Evolutionary conservation across 1,284 basidiomycete species (phyloP), one percentile per base, ranked within the genome.

Genomic region (Ustilago cynodontis): DNA sequence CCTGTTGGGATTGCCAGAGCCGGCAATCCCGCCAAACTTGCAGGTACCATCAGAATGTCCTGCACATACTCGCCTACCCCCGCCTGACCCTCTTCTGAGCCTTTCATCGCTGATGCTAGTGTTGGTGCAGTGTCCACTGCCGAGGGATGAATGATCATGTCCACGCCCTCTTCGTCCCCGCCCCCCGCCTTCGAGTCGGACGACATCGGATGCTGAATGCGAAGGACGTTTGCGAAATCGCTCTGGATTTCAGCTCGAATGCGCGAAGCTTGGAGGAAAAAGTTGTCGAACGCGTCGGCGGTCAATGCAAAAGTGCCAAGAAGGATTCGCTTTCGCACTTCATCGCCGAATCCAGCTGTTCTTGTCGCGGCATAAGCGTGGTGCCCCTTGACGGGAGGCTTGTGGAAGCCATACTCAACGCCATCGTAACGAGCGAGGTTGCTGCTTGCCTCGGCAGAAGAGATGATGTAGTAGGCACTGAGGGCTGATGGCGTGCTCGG

Each of bases 211-310:
- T 60, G 45, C 75, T 90, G 87, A 1, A 89, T 85, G 1, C 89
- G 87, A 85, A 98, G 94, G 24, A 92, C 89, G 0, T 84, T 79
- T 76, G 92, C 88, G 78, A 95, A 96, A 80, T 98, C 95, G 3
- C 89, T 80, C 72, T 90, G 89, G 58, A 99, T 87, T 8, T 89
- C 86, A 47, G 89, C 88, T 1, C 96, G 90, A 22, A 98, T 89
- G 20, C 91, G 89, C 70, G 95, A 92, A 0, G 97, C 95, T 87
- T 96, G 93, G 3, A 98, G 89, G 85, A 95, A 98, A 86, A 96
- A 98, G 84, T 97, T 98, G 87, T 98, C 93, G 85, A 95, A 97
- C 16, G 94, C 94, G 74, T 94, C 94, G 18, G 95, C 94, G 0
- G 93, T 93, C 20, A 99, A 88, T 1, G 95, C 93, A 84, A 96